phyloP scores from a whole-genome alignment of 2,329 filamentous ascomycete species.

The Ophiostoma himal-ulmi region DNA sequence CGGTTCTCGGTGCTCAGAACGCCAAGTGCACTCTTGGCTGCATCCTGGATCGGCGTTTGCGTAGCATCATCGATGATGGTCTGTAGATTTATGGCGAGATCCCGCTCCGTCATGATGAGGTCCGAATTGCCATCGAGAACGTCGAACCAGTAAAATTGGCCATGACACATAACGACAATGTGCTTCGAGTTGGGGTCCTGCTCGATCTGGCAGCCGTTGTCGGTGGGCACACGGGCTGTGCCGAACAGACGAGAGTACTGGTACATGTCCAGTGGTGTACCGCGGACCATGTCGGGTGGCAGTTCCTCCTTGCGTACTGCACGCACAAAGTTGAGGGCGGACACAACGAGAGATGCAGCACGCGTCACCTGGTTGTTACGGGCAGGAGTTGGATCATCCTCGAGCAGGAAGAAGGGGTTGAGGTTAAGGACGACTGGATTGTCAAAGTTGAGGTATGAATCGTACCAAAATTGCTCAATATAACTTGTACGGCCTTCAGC shows the following conservation, averaged over 20 bases:
- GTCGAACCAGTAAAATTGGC: constrained; percentile 99
- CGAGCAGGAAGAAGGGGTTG: constrained; percentile 94
- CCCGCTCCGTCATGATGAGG: constrained; percentile 93
- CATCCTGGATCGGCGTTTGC: constrained; percentile 84
- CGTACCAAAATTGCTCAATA: constrained; percentile 99
- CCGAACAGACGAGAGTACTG: constrained; percentile 95
- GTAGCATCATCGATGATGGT: constrained; percentile 88
- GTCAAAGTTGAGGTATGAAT: constrained; percentile 96
- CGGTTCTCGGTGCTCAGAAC: constrained; percentile 94
- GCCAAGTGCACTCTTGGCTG: constrained; percentile 88
- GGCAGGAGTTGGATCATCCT: constrained; percentile 94
- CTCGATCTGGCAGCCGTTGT: constrained; percentile 90
- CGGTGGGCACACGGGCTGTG: constrained; percentile 87
- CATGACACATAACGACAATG: constrained; percentile 85
- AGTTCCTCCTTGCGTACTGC: constrained; percentile 91
- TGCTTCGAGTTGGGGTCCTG: constrained; percentile 93
- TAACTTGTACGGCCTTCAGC: constrained; percentile 88
- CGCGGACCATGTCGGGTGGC: constrained; percentile 77
- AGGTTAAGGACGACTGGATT: constrained; percentile 96
- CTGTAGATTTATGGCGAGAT: constrained; percentile 83
- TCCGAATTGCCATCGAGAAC: constrained; percentile 92
- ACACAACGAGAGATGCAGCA: constrained; percentile 85
- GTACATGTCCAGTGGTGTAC: constrained; percentile 91
- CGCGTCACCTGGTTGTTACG: constrained; percentile 95
- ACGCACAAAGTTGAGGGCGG: constrained; percentile 83